Evolutionary conservation across 2,329 filamentous ascomycete genomes (phyloP), one percentile per base, ranked within the genome.

Genomic region (Didymella pinodella): DNA sequence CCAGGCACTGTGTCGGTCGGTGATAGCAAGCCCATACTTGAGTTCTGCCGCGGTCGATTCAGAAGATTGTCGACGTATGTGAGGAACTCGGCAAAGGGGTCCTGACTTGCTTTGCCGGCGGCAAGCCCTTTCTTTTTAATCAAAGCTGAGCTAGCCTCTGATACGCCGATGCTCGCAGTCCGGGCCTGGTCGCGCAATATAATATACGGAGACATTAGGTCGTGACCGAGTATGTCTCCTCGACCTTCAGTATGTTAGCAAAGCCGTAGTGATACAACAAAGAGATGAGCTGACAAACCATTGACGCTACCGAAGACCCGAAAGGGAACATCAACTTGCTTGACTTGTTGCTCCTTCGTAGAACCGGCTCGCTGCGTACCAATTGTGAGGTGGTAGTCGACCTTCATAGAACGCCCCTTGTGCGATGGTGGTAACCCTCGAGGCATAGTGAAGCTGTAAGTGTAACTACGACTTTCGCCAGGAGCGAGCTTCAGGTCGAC

Each of bases 301-400:
- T 96, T 96, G 36, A 99, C 94, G 67, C 94, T 95, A 40, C 94
- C 94, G 50, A 98, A 86, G 3, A 99, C 91, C 41, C 95, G 88
- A 72, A 99, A 97, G 0, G 95, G 95, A 28, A 97, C 84, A 64
- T 96, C 94, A 41, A 97, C 90, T n/a, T 92, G 92, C 68, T 90
- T 91, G 45, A 98, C 89, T 68, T 92, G 79, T 66, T 88, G 92
- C 64, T 94, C 89, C 66, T 88, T 90, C 25, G 86, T 84, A 14
- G 89, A 90, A 10, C 91, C 92, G 1, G 91, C 88, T 63, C 93
- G 84, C 76, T 99, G 95, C 0, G 94, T 97, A 44, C 94, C 94
- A 63, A 99, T 91, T 10, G 96, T 88, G 12, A 99, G 82, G 73
- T 91, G 91, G 79, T 99, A 99, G 2, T 88, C 86, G 48, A 97